These are phyloP conservation scores for Vaccinium darrowii DNA, from an alignment of 148 eudicot genomes.

Conservation along the genomic window DNA sequence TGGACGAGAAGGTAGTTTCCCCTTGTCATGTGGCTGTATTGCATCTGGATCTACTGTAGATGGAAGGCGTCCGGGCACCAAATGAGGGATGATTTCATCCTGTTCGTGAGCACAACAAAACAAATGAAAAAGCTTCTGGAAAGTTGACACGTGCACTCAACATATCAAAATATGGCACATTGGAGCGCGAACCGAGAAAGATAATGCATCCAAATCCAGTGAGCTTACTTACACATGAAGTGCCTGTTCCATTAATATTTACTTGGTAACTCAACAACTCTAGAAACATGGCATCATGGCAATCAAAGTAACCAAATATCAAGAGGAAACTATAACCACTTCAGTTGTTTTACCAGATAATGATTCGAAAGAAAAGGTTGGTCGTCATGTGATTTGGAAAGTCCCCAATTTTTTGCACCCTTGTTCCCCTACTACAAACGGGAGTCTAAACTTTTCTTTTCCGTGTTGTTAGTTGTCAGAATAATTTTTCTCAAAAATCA, in stretches of 20 bases:
- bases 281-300: not conserved
- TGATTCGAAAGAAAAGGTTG: not conserved
- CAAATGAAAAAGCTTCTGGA: not conserved
- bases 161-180: not conserved
- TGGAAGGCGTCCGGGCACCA: constrained; percentile 78
- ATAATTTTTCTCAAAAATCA: not conserved
- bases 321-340: not conserved
- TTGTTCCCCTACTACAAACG: not conserved
- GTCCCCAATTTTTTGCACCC: not conserved
- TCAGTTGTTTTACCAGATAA: not conserved
- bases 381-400: not conserved
- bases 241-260: not conserved
- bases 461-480: not conserved
- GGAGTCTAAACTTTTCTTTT: not conserved
- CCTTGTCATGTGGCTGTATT: constrained; percentile 52
- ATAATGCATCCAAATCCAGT: constrained; percentile 7
- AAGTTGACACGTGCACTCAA: not conserved
- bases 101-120: constrained; percentile 22
- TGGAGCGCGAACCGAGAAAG: not conserved
- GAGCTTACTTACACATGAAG: not conserved
- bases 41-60: constrained; percentile 92
- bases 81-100: constrained; percentile 86
- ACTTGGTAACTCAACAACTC: not conserved
- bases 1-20: constrained; percentile 57
- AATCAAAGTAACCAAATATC: not conserved